A percentile compares a stretch with the other conserved stretches of the same genome.
Evolutionary conservation across 805 yeast species (phyloP).

Genomic region (Novakomyces olei): DNA sequence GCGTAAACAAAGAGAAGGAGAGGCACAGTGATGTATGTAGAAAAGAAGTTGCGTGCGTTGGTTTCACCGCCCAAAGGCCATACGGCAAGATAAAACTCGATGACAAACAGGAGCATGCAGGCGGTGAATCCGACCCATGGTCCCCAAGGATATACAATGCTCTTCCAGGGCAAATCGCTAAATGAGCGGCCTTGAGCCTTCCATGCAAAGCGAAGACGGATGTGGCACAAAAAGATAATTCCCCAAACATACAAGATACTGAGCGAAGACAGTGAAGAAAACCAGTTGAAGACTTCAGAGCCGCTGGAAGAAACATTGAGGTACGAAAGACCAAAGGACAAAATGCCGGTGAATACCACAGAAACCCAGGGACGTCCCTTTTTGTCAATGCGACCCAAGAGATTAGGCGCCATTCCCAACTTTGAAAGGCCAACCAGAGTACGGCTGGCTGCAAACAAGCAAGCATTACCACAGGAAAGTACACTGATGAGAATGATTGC

Average conservation of each 20-base stretch:
- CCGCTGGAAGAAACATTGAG: background rate
- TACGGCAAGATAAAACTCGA: slow-evolving; percentile 48
- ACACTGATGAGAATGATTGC: slow-evolving; percentile 54
- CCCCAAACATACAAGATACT: slow-evolving; percentile 69
- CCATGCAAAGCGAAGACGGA: slow-evolving; percentile 45
- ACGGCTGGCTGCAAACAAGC: slow-evolving; percentile 47
- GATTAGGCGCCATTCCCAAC: slow-evolving; percentile 49
- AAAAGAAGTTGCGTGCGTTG: slow-evolving; percentile 18
- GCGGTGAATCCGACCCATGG: no score
- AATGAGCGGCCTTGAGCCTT: slow-evolving; percentile 41
- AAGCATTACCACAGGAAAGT: slow-evolving; percentile 68
- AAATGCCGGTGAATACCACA: slow-evolving; percentile 21
- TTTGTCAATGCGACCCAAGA: slow-evolving; percentile 38
- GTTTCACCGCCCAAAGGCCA: slow-evolving; percentile 26
- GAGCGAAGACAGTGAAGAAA: slow-evolving; percentile 54
- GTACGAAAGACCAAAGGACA: slow-evolving; percentile 21
- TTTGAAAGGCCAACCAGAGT: slow-evolving; percentile 29
- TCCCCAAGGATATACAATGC: no score
- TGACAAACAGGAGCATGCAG: slow-evolving; percentile 30
- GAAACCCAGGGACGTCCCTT: slow-evolving; percentile 51
- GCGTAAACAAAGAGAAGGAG: slow-evolving; percentile 15
- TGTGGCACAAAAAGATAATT: slow-evolving; percentile 42
- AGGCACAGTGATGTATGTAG: slow-evolving; percentile 20
- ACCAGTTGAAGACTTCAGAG: slow-evolving; percentile 39
- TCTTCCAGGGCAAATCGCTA: no score